Conservation (phyloP, 192 early-diverging fungal genomes). For the Gaertneriomyces sp. region DNA sequence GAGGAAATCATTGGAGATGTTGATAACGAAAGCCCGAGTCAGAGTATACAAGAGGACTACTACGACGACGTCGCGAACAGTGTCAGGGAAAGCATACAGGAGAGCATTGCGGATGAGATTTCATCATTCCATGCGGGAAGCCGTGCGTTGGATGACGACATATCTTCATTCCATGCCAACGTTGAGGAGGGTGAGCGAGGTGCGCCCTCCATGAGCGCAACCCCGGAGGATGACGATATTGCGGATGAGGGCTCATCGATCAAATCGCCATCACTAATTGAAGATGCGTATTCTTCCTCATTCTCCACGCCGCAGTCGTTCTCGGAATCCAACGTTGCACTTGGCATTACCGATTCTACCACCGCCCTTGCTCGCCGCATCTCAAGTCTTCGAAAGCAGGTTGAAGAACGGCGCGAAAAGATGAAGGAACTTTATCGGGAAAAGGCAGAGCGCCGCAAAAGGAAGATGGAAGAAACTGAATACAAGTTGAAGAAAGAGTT, state of each 20-base stretch:
- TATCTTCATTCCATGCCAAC: conserved; percentile 13
- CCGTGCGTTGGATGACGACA: background rate
- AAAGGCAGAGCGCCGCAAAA: conserved; percentile 3
- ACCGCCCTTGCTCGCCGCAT: conserved; percentile 7
- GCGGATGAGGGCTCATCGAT: background rate
- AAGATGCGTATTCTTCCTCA: background rate
- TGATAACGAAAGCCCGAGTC: too few relatives aligned
- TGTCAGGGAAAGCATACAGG: background rate
- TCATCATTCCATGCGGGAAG: background rate
- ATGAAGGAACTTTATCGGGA: background rate
- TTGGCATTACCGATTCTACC: conserved; percentile 1
- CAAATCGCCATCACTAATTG: background rate
- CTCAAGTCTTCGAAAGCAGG: background rate
- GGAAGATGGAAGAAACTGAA: conserved; percentile 8
- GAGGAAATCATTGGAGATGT: too few relatives aligned
- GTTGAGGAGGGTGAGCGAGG: background rate
- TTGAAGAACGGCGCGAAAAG: conserved; percentile 1
- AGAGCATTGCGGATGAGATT: background rate
- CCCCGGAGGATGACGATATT: conserved; percentile 1
- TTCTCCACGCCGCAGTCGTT: background rate
- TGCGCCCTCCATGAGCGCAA: background rate
- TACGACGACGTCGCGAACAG: background rate
- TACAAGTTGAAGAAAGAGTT: conserved; percentile 14
- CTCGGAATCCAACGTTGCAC: background rate
- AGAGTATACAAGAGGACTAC: too few relatives aligned